Evolutionary conservation across 176 grass and related monocot species (phyloP), one percentile per base, ranked within the genome.

Genomic region (Coix lacrymajobi): DNA sequence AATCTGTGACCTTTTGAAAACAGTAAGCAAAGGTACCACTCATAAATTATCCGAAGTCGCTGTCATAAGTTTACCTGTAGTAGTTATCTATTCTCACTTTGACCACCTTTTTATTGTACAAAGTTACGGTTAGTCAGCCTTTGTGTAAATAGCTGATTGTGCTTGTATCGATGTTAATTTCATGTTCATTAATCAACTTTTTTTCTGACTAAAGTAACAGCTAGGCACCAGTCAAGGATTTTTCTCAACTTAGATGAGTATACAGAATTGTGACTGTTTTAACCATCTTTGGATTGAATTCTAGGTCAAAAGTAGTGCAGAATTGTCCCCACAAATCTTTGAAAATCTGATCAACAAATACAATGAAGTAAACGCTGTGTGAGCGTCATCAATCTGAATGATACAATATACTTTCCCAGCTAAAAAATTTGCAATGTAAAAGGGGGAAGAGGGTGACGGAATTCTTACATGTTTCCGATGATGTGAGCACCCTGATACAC

Each of bases 1-100:
- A 71, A 86, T 90, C 79, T 83, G 73, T 68, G 46, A 61, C 67
- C 58, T 86, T 83, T 83, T 72, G 73, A 61, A 86, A 86, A 72
- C 37, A 73, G 73, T 74, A 64, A 12, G 28, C 66, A 66, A 73
- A 90, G 54, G 71, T 63, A 76, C 33, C 31, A 77, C 4, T 81
- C 43, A 68, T 52, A 41, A 84, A 51, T 51, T 79, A 73, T 82
- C 28, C 37, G 57, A 45, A 39, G 83, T 86, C 26, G 57, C 17
- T 83, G 17, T 83, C 79, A 29, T 73, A 58, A 63, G 71, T 71
- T 25, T 31, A 79, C 17, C 40, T 52, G 30, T 52, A 32, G 15
- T 12, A 20, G 62, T 64, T 33, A 63, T 39, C 19, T 20, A 77
- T 82, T n/a, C 83, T 77, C 73, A 39, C 28, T 73, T 71, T 78